These are phyloP conservation scores for Pestalotiopsis sp. DNA, from an alignment of 2,329 filamentous ascomycete genomes.

Conservation along the genomic window DNA sequence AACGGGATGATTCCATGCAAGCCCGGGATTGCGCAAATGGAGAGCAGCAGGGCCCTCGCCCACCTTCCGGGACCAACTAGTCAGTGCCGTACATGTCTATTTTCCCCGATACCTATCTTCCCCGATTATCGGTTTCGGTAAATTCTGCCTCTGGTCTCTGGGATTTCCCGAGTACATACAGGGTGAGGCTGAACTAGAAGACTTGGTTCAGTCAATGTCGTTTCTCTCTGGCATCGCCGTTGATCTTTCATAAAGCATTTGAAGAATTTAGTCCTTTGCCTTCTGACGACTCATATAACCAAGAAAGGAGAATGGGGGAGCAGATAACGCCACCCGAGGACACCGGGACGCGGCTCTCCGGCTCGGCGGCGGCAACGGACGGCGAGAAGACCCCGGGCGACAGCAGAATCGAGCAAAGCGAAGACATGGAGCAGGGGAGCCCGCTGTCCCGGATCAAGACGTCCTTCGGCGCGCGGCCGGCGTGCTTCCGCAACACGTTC, in stretches of 20 bases:
- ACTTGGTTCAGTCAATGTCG: neutral
- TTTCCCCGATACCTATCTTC: neutral
- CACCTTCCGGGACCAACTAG: too few relatives aligned
- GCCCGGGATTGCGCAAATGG: neutral
- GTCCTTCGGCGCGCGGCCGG: constrained; percentile 42
- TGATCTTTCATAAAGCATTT: neutral
- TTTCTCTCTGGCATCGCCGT: neutral
- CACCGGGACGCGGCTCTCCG: neutral
- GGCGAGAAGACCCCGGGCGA: neutral
- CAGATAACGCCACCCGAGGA: neutral
- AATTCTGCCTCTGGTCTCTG: neutral
- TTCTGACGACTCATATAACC: neutral
- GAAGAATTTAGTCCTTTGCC: neutral
- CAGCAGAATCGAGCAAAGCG: neutral
- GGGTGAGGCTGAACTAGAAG: too few relatives aligned
- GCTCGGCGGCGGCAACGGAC: neutral
- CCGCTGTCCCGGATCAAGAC: constrained; percentile 6
- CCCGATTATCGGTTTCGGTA: neutral
- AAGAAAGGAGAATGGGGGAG: neutral
- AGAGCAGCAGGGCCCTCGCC: too few relatives aligned
- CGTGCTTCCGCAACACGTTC: constrained; percentile 63
- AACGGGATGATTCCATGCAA: neutral
- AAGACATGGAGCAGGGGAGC: constrained; percentile 2
- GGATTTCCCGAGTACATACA: neutral
- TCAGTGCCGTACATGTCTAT: too few relatives aligned